These are phyloP conservation scores for Tulasnella sp. DNA, from an alignment of 768 basidiomycete genomes.

Conservation along the genomic window DNA sequence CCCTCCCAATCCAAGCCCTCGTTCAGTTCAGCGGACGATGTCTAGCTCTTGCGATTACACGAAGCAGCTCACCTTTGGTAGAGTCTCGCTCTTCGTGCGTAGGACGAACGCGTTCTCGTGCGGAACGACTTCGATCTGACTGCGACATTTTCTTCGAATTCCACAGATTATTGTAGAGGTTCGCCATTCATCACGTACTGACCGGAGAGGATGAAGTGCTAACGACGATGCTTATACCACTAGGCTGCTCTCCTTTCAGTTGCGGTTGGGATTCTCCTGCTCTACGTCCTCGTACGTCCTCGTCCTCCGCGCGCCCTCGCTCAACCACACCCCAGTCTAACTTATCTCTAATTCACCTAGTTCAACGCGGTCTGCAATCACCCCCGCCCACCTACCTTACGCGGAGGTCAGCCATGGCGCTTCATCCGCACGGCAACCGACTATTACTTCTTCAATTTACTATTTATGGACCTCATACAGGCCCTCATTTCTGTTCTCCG, in stretches of 20 bases:
- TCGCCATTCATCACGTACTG: not conserved
- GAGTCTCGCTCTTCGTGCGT: not conserved
- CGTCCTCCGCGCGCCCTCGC: too few relatives aligned
- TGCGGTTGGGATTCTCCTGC: not conserved
- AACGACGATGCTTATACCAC: not conserved
- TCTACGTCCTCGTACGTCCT: not conserved
- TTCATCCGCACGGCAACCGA: constrained; percentile 34
- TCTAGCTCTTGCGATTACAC: not conserved
- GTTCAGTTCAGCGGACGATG: not conserved
- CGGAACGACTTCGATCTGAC: not conserved
- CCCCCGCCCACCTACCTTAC: not conserved
- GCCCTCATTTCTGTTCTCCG: constrained; percentile 41
- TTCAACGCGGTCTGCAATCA: not conserved
- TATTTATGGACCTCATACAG: constrained; percentile 37
- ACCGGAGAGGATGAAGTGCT: not conserved
- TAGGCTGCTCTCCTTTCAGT: not conserved
- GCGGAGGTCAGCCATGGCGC: not conserved
- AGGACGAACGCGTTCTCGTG: not conserved
- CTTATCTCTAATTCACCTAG: not conserved
- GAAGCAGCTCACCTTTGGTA: not conserved
- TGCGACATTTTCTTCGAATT: not conserved
- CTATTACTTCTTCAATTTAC: constrained; percentile 37
- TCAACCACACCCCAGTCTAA: too few relatives aligned
- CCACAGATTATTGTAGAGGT: not conserved
- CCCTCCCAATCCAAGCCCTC: not conserved